Base-by-base conservation (phyloP, 768 basidiomycete genomes). In the Mycena alexandri region DNA sequence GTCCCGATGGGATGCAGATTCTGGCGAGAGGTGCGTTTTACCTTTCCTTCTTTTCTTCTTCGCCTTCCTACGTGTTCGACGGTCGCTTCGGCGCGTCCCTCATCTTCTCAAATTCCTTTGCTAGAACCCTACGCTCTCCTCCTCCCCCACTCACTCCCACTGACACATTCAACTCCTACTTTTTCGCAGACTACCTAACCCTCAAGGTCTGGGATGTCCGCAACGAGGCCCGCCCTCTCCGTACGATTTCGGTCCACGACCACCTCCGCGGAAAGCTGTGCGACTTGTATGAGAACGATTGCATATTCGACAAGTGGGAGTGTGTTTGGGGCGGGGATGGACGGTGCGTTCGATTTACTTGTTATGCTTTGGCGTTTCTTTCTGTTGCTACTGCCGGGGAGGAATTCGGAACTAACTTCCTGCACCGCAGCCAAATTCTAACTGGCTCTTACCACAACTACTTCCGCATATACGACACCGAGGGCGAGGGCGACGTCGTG, bases 391-490 rank as follows among this genome's bases (percentile, higher is more conserved):
- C 12, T 22, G 51, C 17, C n/a, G 9, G 24, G 8, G 29, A 11
- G 47, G 22, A 14, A 14, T 13, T 42, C n/a, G 42, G 53, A 25
- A 17, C 42, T 25, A 48, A 46, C 14, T 6, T 13, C 6, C 9
- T 7, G 34, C 21, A 12, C 34, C 36, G 19, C 74, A 99, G 97
- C 75, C 91, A 96, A 77, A 94, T 98, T 60, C 84, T 99, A 63
- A 98, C 98, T 9, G 98, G 98, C 53, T 98, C 97, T 52, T 99
- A 99, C 83, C 96, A 98, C 84, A 99, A 99, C 83, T 98, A 96
- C 83, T 96, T 99, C 93, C 95, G 96, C 78, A 97, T 99, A 88
- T 99, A 95, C 81, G 97, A 99, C 79, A 87, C 89, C 55, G 94
- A 96, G 64, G 89, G 89, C 36, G 76, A 89, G 68, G 91, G 89